These are phyloP conservation scores for Lodderomyces pseudojiufengensis DNA, from an alignment of 1,139 yeast genomes.

Conservation along the genomic window DNA sequence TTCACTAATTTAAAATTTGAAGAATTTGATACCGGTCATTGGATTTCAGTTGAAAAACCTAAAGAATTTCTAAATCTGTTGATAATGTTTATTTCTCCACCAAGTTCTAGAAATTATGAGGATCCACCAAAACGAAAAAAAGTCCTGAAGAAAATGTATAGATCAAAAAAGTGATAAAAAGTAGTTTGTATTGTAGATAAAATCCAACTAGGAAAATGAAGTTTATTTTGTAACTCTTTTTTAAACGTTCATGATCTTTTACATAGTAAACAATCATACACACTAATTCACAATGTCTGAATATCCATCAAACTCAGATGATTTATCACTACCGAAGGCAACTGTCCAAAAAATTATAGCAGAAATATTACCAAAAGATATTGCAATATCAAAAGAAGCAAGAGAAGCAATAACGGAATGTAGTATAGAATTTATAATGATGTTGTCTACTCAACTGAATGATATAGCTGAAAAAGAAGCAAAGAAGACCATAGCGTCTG, in stretches of 20 bases:
- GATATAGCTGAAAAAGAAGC: constrained; percentile 96
- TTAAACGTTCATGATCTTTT: neutral
- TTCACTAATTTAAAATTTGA: constrained; percentile 29
- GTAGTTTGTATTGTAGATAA: no score
- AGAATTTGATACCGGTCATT: constrained; percentile 44
- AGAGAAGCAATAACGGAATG: constrained; percentile 94
- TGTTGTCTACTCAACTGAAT: constrained; percentile 86
- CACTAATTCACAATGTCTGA: constrained; percentile 29
- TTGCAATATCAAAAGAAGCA: constrained; percentile 89
- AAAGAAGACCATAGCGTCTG: constrained; percentile 94
- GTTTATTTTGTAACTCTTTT: neutral
- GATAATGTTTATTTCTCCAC: constrained; percentile 16
- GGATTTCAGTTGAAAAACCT: constrained; percentile 43
- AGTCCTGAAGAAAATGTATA: neutral
- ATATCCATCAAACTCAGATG: constrained; percentile 36
- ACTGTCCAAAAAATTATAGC: constrained; percentile 93
- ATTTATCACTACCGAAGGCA: constrained; percentile 57
- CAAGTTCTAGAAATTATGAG: neutral
- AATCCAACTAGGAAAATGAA: no score
- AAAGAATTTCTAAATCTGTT: constrained; percentile 28
- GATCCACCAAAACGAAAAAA: neutral
- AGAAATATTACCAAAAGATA: constrained; percentile 82
- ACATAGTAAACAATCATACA: no score
- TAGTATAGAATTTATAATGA: constrained; percentile 94
- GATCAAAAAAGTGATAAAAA: no score